Base-by-base conservation (phyloP, 176 grass and related monocot genomes). In the Triticum dicoccoides region DNA sequence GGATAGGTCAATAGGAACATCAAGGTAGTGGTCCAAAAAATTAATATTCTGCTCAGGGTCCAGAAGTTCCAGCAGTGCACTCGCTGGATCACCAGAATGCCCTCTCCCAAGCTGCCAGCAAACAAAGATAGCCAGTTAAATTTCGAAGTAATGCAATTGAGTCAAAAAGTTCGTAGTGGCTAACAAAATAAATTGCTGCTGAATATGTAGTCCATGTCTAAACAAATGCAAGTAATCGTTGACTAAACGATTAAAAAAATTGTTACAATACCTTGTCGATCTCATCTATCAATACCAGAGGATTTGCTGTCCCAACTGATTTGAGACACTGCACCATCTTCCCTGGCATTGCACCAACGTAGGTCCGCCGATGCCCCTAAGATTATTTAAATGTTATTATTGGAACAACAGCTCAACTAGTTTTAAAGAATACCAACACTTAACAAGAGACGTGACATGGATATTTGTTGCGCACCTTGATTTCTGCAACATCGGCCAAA, bases 241-340 rank as follows among this genome's bases (percentile, higher is more conserved):
- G 35, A 62, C 67, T 17, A 83, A 83, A 88, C 65, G 33, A 89
- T 71, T 63, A 80, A 42, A 80, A 51, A 8, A 9, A 20, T 41
- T 62, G 37, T 87, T 75, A 66, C 20, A 81, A 79, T 87, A 99
- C 97, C 97, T 99, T 99, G 82, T 99, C 97, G 23, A 99, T 99
- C 78, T 99, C 97, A 87, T 99, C 97, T 86, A 99, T 99, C 80
- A 99, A 74, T 69, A 99, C 97, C 35, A 99, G 82, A 82, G 97
- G 97, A 81, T 99, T 99, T 81, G 94, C 92, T 85, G 97, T 99
- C 78, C 92, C 94, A 63, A 99, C 94, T 54, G 83, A 89, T 85
- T 99, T 99, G 70, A 99, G 89, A 88, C 97, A 99, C 66, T 99
- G 97, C 83, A 99, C 97, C 94, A 99, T 99, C 89, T 99, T 99